Conservation (phyloP, 2,329 filamentous ascomycete genomes). For the Davidsoniella neocaledoniae region DNA sequence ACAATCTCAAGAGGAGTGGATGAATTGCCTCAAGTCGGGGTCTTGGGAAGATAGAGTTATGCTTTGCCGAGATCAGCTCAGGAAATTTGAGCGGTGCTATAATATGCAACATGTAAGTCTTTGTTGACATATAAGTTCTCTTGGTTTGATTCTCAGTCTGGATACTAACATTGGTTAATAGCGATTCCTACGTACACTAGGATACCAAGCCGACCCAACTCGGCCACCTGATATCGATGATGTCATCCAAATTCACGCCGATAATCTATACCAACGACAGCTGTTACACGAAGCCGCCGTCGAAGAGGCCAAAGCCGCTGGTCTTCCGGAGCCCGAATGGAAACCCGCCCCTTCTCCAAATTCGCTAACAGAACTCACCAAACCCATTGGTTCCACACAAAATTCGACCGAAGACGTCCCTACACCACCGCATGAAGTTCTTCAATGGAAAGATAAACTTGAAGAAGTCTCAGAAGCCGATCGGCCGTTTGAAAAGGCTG, state of each 20-base stretch:
- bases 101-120: constrained; percentile 59
- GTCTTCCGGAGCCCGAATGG: constrained; percentile 41
- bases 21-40: constrained; percentile 64
- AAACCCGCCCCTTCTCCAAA: constrained; percentile 28
- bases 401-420: constrained; percentile 22
- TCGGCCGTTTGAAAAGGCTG: constrained; percentile 44
- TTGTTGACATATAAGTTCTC: background rate
- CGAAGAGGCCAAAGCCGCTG: constrained; percentile 49
- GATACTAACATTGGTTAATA: constrained; percentile 19
- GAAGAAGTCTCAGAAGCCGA: constrained; percentile 42
- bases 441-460: constrained; percentile 35
- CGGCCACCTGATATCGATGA: constrained; percentile 56
- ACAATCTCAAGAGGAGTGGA: constrained; percentile 67
- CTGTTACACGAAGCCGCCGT: constrained; percentile 61
- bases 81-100: constrained; percentile 71
- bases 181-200: constrained; percentile 79
- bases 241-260: constrained; percentile 88
- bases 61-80: constrained; percentile 66
- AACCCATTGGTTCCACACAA: background rate
- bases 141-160: background rate
- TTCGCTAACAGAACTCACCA: background rate
- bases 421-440: constrained; percentile 16
- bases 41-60: constrained; percentile 51
- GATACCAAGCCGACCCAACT: constrained; percentile 58
- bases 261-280: constrained; percentile 78